These are phyloP conservation scores for Geosmithia morbida DNA, from an alignment of 2,329 filamentous ascomycete species.

Conservation along the genomic window DNA sequence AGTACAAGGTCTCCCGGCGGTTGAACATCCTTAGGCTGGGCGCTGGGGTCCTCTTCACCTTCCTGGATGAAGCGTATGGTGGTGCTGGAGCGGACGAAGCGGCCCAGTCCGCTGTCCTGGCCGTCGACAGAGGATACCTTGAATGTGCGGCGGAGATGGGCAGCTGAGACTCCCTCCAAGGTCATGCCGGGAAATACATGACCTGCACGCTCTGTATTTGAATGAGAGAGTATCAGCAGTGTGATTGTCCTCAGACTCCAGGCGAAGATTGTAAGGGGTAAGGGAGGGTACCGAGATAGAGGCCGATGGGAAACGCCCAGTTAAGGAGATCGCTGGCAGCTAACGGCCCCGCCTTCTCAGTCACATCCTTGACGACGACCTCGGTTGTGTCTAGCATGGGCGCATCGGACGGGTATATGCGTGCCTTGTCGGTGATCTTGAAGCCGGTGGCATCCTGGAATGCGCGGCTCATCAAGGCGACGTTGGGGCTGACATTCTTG, in stretches of 20 bases:
- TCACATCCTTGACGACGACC: slow-evolving; percentile 47
- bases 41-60: slow-evolving; percentile 8
- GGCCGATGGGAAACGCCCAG: slow-evolving; percentile 21
- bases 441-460: slow-evolving; percentile 61
- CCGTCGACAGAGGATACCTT: slow-evolving; percentile 40
- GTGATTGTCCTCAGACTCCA: no score
- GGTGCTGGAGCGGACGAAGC: slow-evolving; percentile 23
- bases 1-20: slow-evolving; percentile 23
- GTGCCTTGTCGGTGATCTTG: slow-evolving; percentile 51
- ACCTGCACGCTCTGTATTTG: slow-evolving; percentile 41
- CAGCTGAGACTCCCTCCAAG: slow-evolving; percentile 42
- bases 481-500: slow-evolving; percentile 50
- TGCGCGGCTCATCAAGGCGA: slow-evolving; percentile 58
- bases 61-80: slow-evolving; percentile 21
- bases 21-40: slow-evolving; percentile 6
- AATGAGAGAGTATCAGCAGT: neutral
- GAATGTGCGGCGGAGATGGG: slow-evolving; percentile 29
- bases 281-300: slow-evolving; percentile 13
- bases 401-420: slow-evolving; percentile 43
- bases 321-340: slow-evolving; percentile 8
- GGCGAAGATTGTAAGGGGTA: no score
- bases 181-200: slow-evolving; percentile 55
- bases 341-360: slow-evolving; percentile 14
- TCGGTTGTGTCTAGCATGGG: slow-evolving; percentile 40
- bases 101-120: slow-evolving; percentile 25